Percentiles rank a stretch among this genome's conserved stretches.
Conservation (phyloP, 768 basidiomycete genomes). For the Rubroboletus pulcherrimus region DNA sequence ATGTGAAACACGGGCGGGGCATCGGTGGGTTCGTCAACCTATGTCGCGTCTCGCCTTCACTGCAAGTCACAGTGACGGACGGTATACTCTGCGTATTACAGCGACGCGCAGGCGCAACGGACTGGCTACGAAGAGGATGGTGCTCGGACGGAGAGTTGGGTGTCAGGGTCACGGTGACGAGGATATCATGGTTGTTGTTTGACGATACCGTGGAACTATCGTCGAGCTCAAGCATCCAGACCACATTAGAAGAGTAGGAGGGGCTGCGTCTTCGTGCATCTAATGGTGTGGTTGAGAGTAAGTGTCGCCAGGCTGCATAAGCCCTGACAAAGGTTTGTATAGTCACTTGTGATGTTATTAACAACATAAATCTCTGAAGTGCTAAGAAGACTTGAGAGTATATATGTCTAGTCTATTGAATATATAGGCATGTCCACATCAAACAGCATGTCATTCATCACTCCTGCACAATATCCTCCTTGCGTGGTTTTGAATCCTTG, state of each 20-base stretch:
- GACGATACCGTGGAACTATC: neutral
- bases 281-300: too few species aligned
- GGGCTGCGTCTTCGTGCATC: neutral
- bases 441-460: constrained; percentile 26
- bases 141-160: neutral
- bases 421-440: neutral
- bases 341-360: too few species aligned
- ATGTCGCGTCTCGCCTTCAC: constrained; percentile 2
- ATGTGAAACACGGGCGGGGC: too few species aligned
- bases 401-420: constrained; percentile 11
- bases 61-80: neutral
- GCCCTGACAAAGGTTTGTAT: too few species aligned
- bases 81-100: neutral
- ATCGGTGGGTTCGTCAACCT: neutral
- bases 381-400: neutral
- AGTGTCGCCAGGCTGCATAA: too few species aligned
- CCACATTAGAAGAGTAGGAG: constrained; percentile 17
- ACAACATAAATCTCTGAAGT: neutral
- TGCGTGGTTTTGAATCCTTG: constrained; percentile 75
- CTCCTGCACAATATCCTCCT: constrained; percentile 93
- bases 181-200: neutral
- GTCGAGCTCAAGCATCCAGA: constrained; percentile 27
- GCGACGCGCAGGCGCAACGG: neutral
- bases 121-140: constrained; percentile 16
- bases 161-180: neutral